phyloP scores from a whole-genome alignment of 1,284 basidiomycete species.

The Cryptococcus jaspeensis region DNA sequence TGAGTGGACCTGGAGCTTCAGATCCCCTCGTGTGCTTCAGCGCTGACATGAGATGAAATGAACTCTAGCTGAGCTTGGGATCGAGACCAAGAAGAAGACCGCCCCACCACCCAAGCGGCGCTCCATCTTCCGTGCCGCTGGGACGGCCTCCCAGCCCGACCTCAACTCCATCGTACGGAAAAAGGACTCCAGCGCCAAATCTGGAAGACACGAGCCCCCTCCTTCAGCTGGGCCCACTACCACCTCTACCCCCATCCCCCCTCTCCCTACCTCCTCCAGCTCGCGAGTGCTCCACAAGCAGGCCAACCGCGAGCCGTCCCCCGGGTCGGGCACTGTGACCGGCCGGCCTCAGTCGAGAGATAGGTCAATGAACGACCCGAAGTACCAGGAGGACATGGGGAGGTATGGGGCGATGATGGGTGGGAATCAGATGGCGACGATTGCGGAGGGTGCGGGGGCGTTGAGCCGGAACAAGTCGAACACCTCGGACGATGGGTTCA shows the following conservation, averaged over 20 bases:
- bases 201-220: not conserved
- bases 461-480: slow-evolving; percentile 21
- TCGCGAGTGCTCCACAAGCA: not conserved
- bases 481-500: slow-evolving; percentile 28
- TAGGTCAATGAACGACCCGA: slow-evolving; percentile 4
- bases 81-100: slow-evolving; percentile 16
- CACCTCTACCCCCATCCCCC: not conserved
- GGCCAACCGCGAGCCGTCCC: not conserved
- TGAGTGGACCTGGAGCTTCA: slow-evolving; percentile 19
- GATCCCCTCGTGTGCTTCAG: not conserved
- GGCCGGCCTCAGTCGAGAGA: slow-evolving; percentile 1
- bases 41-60: not conserved
- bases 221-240: slow-evolving; percentile 3
- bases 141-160: slow-evolving; percentile 83
- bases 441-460: slow-evolving; percentile 22
- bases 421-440: slow-evolving; percentile 29
- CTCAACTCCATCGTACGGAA: slow-evolving; percentile 77
- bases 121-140: slow-evolving; percentile 79
- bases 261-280: not conserved
- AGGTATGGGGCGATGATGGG: slow-evolving; percentile 13
- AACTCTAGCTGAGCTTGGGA: slow-evolving; percentile 28
- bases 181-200: slow-evolving; percentile 57
- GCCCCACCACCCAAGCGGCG: slow-evolving; percentile 60
- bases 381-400: slow-evolving; percentile 15
- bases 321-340: not conserved